Evolutionary conservation across 495 filamentous ascomycete genomes (phyloP).

Genomic region (Penicillium coprophilum): DNA sequence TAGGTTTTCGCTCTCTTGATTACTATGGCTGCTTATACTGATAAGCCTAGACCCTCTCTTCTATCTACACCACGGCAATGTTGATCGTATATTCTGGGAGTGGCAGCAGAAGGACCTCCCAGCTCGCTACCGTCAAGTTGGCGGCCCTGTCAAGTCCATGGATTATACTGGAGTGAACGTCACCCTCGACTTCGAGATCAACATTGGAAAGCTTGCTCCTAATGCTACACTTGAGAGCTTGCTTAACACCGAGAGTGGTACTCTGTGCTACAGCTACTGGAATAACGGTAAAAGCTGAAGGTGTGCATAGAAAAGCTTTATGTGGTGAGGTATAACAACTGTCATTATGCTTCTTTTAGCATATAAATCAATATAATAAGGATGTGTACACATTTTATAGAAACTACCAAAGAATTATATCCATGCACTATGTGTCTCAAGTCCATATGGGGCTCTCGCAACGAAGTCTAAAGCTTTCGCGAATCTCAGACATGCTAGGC

Average conservation of each 20-base stretch:
- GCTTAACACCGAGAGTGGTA: conserved; percentile 13
- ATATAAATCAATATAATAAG: conserved; percentile 7
- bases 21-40: background rate
- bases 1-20: no score
- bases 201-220: conserved; percentile 20
- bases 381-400: background rate
- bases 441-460: background rate
- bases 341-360: background rate
- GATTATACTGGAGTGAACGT: conserved; percentile 23
- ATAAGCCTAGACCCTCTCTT: conserved; percentile 47
- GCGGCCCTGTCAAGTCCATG: conserved; percentile 19
- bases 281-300: conserved; percentile 2
- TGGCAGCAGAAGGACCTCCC: conserved; percentile 50
- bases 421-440: background rate
- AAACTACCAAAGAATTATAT: background rate
- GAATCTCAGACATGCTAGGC: background rate
- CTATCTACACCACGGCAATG: conserved; percentile 53
- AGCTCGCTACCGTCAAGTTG: conserved; percentile 21
- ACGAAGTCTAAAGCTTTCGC: background rate
- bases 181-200: conserved; percentile 21
- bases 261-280: conserved; percentile 20
- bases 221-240: conserved; percentile 18
- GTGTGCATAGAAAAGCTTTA: background rate
- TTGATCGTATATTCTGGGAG: conserved; percentile 55
- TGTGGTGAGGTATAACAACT: no score